Conservation (phyloP, 1,284 basidiomycete genomes). For the Cutaneotrichosporon sp. region DNA sequence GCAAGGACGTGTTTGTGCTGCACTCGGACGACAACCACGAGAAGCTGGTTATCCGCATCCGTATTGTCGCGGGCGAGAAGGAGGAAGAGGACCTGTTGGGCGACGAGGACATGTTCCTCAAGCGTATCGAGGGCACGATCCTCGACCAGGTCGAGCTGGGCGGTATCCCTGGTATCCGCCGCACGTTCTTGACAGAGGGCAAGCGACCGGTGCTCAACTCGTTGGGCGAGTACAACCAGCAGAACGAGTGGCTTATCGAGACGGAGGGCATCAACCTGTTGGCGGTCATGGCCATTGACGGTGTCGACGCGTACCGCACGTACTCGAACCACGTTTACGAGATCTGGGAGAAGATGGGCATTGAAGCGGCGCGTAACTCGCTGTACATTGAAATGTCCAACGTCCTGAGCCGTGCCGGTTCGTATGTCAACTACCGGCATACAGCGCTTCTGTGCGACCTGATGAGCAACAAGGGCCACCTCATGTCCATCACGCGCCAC, state of each 20-base stretch:
- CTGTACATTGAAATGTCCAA: slow-evolving; percentile 87
- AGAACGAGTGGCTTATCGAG: slow-evolving; percentile 92
- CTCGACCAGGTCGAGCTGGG: slow-evolving; percentile 91
- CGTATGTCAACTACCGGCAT: slow-evolving; percentile 98
- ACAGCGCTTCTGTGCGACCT: slow-evolving; percentile 91
- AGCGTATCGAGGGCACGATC: slow-evolving; percentile 93
- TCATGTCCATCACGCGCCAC: slow-evolving; percentile 99
- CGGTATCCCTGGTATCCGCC: slow-evolving; percentile 83
- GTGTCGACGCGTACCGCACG: slow-evolving; percentile 86
- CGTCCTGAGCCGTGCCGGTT: slow-evolving; percentile 98
- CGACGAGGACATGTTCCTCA: slow-evolving; percentile 95
- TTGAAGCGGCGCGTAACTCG: slow-evolving; percentile 91
- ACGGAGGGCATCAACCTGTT: slow-evolving; percentile 95
- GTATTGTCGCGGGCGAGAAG: slow-evolving; percentile 80
- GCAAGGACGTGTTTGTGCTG: slow-evolving; percentile 94
- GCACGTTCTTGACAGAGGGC: slow-evolving; percentile 91
- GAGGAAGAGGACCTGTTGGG: slow-evolving; percentile 76
- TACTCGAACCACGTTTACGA: slow-evolving; percentile 98
- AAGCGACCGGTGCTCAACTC: slow-evolving; percentile 64
- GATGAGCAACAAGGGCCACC: slow-evolving; percentile 91
- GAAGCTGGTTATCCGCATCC: slow-evolving; percentile 94
- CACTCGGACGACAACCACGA: slow-evolving; percentile 99
- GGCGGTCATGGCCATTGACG: slow-evolving; percentile 88
- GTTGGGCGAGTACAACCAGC: slow-evolving; percentile 52
- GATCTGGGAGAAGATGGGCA: slow-evolving; percentile 92